Evolutionary conservation across 2,329 filamentous ascomycete species (phyloP).

Genomic region (Diaporthe citriasiana): DNA sequence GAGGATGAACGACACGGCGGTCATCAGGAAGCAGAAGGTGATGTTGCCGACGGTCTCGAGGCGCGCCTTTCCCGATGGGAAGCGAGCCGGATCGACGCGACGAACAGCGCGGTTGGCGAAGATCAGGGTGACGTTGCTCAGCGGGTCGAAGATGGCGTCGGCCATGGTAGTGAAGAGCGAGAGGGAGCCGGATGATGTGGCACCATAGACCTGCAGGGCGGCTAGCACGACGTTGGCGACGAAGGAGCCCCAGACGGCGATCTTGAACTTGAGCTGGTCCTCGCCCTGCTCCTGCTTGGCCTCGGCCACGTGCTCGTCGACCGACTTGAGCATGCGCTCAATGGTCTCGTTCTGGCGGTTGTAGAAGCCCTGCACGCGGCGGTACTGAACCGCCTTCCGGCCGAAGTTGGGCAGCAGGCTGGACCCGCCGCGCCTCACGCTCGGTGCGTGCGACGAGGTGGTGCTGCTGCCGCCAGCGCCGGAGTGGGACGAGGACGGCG

Average conservation of each 20-base stretch:
- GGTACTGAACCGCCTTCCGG: slow-evolving; percentile 52
- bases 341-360: slow-evolving; percentile 94
- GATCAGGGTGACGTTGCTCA: slow-evolving; percentile 90
- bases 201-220: slow-evolving; percentile 88
- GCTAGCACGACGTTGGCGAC: slow-evolving; percentile 85
- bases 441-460: slow-evolving; percentile 39
- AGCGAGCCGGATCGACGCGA: slow-evolving; percentile 86
- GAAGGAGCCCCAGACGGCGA: slow-evolving; percentile 77
- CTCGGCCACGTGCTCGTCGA: slow-evolving; percentile 89
- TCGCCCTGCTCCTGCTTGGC: slow-evolving; percentile 85
- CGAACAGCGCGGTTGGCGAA: slow-evolving; percentile 89
- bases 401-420: slow-evolving; percentile 50
- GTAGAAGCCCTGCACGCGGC: slow-evolving; percentile 83
- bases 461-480: slow-evolving; percentile 28
- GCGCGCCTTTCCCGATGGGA: slow-evolving; percentile 92
- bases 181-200: slow-evolving; percentile 87
- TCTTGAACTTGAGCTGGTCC: slow-evolving; percentile 82
- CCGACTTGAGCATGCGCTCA: slow-evolving; percentile 89
- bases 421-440: slow-evolving; percentile 39
- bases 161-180: slow-evolving; percentile 98
- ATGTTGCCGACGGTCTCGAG: slow-evolving; percentile 98
- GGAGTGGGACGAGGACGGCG: slow-evolving; percentile 46
- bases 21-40: slow-evolving; percentile 97
- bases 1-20: slow-evolving; percentile 88
- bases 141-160: slow-evolving; percentile 92